These are phyloP conservation scores for Amphicarpaea edgeworthii DNA, from an alignment of 306 rosid genomes.

Conservation along the genomic window DNA sequence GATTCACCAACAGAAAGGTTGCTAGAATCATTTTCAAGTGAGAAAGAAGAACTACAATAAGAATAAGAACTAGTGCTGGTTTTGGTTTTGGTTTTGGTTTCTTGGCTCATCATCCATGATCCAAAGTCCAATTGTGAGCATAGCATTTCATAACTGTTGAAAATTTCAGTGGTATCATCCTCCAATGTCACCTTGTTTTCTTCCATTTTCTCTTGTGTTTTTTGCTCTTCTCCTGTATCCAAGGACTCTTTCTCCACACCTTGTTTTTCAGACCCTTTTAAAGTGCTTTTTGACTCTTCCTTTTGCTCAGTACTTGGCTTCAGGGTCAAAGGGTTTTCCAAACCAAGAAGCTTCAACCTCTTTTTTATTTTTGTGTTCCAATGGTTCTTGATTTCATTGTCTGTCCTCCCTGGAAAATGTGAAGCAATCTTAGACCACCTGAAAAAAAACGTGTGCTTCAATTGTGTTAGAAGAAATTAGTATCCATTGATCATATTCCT, in stretches of 20 bases:
- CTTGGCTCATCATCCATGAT: constrained; percentile 63
- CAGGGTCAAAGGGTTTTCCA: constrained; percentile 73
- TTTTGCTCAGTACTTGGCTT: constrained; percentile 51
- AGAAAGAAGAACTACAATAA: constrained; percentile 60
- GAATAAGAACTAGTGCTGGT: constrained; percentile 55
- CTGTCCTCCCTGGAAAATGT: constrained; percentile 93
- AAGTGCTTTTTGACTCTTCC: constrained; percentile 46
- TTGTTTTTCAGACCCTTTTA: constrained; percentile 37
- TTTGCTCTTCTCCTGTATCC: constrained; percentile 35
- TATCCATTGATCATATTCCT: background rate
- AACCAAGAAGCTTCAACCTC: constrained; percentile 74
- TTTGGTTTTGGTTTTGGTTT: constrained; percentile 51
- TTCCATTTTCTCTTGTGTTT: constrained; percentile 41
- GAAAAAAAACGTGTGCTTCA: constrained; percentile 32
- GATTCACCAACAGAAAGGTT: constrained; percentile 62
- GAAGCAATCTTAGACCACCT: constrained; percentile 99
- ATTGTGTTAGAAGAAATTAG: constrained; percentile 13
- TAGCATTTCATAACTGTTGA: constrained; percentile 52
- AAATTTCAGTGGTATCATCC: constrained; percentile 52
- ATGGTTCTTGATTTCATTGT: constrained; percentile 96
- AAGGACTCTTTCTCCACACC: constrained; percentile 39
- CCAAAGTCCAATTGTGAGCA: constrained; percentile 58
- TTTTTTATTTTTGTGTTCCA: constrained; percentile 94
- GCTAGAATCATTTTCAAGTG: constrained; percentile 64
- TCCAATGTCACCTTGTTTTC: constrained; percentile 46